Conservation (phyloP, 169 alveolate genomes). For the Cryptosporidium sp. region DNA sequence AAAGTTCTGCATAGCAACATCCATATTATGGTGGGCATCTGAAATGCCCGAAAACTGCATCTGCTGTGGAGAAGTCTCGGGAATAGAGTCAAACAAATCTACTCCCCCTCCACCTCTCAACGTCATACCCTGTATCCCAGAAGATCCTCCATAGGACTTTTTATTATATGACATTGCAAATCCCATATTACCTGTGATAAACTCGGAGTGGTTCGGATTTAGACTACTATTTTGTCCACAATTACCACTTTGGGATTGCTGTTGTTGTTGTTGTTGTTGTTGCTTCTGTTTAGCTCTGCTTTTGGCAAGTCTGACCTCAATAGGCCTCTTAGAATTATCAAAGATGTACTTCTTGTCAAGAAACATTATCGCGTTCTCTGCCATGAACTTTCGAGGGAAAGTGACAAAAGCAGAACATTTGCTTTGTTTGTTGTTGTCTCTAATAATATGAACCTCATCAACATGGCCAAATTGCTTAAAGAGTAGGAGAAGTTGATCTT, state of each 20-base stretch:
- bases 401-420: constrained; percentile 73
- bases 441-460: constrained; percentile 64
- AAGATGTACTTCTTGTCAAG: constrained; percentile 60
- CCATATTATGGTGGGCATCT: background rate
- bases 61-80: background rate
- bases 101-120: background rate
- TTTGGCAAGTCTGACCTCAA: constrained; percentile 63
- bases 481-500: constrained; percentile 32
- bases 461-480: constrained; percentile 69
- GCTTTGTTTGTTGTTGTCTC: constrained; percentile 67
- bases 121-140: background rate
- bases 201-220: constrained; percentile 1
- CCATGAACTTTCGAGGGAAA: constrained; percentile 57
- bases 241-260: background rate
- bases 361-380: constrained; percentile 69
- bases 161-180: background rate
- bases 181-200: background rate
- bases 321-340: constrained; percentile 68
- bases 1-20: background rate
- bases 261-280: background rate
- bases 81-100: background rate
- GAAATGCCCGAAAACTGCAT: background rate
- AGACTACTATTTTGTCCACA: background rate
- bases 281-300: constrained; percentile 64
- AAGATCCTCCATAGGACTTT: background rate